Base-by-base conservation (phyloP, 106 monocot species). In the Dioscorea zingiberensis region DNA sequence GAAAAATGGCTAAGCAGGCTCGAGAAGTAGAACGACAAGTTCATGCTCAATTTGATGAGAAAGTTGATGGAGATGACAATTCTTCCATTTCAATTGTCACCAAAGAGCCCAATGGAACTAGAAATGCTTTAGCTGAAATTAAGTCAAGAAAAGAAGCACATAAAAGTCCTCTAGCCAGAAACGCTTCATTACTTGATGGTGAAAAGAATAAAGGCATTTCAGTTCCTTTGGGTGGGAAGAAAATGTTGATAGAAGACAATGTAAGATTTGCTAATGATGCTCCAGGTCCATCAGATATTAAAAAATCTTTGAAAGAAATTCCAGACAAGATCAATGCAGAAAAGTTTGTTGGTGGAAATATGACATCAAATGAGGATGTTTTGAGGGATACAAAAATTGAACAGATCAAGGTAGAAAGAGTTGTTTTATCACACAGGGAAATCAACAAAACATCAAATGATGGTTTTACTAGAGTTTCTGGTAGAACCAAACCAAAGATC, bases 1-100 rank as follows among this genome's bases (percentile, higher is more conserved):
- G 81, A 74, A 65, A 74, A 15, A 84, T 87, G 91, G 81, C 77
- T 59, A 84, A 72, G 38, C 47, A 69, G 59, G 87, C 60, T 60
- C 78, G 69, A 30, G 81, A 84, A 67, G 57, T 56, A 13, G 91
- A 87, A 55, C 25, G 21, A 60, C 16, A 74, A 55, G 72, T 62
- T 60, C 67, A 47, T 7, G 49, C 74, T 2, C 44, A 64, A 48
- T 60, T 25, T 48, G 58, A 76, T 67, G 38, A 63, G 29, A 46
- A 21, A 57, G 60, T 1, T 19, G 69, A 71, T 25, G 55, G 30
- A 23, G n/a, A 59, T 67, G 77, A 73, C 12, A 13, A 26, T 25
- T 25, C 45, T 29, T 67, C 63, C 7, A 54, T 28, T 15, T 38
- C 38, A 6, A 10, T 6, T 8, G 38, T 38, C 38, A 38, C 9